Evolutionary conservation across 2,329 filamentous ascomycete species (phyloP).

Genomic region (Epichloe aotearoae): DNA sequence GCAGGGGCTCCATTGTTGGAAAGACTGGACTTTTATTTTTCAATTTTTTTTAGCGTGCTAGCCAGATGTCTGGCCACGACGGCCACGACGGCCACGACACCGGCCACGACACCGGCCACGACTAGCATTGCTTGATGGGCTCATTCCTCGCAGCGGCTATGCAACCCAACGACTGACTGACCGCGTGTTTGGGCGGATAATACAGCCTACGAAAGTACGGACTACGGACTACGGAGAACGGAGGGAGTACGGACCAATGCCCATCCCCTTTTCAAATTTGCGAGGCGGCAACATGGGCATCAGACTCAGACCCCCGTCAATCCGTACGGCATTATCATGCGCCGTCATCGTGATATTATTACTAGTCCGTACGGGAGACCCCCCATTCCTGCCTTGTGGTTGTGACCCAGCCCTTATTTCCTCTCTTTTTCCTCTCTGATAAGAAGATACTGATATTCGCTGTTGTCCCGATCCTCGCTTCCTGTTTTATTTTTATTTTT

Average conservation of each 20-base stretch:
- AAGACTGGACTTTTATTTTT: no score
- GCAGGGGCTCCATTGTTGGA: background rate
- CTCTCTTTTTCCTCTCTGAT: background rate
- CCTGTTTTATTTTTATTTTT: background rate
- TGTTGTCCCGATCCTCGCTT: background rate
- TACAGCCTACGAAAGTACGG: no score
- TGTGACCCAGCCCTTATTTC: background rate
- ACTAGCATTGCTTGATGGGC: no score
- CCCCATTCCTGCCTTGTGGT: background rate
- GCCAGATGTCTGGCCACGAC: no score
- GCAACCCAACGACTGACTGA: background rate
- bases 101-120: no score
- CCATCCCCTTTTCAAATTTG: background rate
- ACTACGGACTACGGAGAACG: no score
- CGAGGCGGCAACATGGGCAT: background rate
- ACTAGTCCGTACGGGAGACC: background rate
- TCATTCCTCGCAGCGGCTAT: background rate
- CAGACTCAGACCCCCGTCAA: background rate
- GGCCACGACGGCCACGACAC: no score
- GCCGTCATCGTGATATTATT: slow-evolving; percentile 1
- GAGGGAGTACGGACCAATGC: no score
- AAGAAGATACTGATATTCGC: background rate
- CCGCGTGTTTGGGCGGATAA: background rate
- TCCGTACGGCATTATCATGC: background rate
- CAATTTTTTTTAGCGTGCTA: no score